These are phyloP conservation scores for Komagataella phaffii DNA, from an alignment of 805 yeast species.

Conservation along the genomic window DNA sequence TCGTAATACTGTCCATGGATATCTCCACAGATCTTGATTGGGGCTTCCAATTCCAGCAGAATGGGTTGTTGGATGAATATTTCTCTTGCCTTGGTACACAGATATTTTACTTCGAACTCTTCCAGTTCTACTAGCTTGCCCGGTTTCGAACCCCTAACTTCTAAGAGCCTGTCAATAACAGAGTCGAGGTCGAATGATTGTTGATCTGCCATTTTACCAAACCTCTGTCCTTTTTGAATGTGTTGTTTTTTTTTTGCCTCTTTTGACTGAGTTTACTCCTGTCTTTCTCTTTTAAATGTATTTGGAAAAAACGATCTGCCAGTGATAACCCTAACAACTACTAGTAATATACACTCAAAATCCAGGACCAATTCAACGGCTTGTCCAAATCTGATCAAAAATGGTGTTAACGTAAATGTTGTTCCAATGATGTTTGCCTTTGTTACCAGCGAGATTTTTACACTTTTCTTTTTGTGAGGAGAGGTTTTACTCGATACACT, in stretches of 20 bases:
- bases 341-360: not conserved
- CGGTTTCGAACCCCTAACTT: conserved; percentile 96
- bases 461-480: not conserved
- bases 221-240: not conserved
- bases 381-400: not conserved
- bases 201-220: not conserved
- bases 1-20: conserved; percentile 98
- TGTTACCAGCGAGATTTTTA: not conserved
- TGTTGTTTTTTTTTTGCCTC: not conserved
- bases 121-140: conserved; percentile 92
- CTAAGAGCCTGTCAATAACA: conserved; percentile 90
- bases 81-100: conserved; percentile 96
- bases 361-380: not conserved
- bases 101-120: conserved; percentile 87
- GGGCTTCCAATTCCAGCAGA: conserved; percentile 89
- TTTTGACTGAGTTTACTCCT: not conserved
- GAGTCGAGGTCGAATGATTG: conserved; percentile 63
- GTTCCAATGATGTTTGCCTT: not conserved
- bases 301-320: not conserved
- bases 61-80: conserved; percentile 97
- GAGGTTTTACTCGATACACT: not conserved
- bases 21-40: conserved; percentile 95
- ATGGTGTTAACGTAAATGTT: not conserved
- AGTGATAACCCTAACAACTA: not conserved
- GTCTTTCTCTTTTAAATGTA: not conserved